phyloP scores from a whole-genome alignment of 148 eudicot genomes.

The Beta vulgaris region DNA sequence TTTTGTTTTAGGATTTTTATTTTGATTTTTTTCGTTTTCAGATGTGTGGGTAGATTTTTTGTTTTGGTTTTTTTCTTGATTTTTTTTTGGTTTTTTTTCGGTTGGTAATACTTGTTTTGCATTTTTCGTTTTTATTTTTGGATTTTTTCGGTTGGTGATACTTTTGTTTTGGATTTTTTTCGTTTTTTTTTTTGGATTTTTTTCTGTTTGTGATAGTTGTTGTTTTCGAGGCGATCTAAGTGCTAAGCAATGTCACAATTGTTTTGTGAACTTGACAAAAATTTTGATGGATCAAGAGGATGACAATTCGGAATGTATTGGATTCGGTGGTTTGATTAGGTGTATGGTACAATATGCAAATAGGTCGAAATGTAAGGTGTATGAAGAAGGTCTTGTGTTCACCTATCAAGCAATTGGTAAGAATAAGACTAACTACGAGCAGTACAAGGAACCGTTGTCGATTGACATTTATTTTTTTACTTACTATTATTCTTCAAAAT shows the following conservation, averaged over 20 bases:
- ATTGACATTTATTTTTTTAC: neutral
- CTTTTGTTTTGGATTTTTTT: too few species aligned
- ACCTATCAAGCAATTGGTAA: neutral
- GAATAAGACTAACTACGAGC: neutral
- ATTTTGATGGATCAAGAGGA: neutral
- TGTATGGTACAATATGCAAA: conserved; percentile 29
- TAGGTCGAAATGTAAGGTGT: neutral
- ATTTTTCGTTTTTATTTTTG: too few species aligned
- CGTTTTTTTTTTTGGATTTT: too few species aligned
- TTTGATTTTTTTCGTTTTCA: too few species aligned
- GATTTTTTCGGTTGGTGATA: too few species aligned
- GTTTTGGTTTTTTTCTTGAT: too few species aligned
- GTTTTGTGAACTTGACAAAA: neutral
- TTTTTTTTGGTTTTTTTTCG: too few species aligned
- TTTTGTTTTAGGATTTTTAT: too few species aligned
- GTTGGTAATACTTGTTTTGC: too few species aligned
- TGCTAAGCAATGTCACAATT: conserved; percentile 6
- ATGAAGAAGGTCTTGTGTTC: conserved; percentile 1
- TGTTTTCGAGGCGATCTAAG: conserved; percentile 21
- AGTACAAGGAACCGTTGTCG: conserved; percentile 8
- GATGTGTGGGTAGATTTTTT: too few species aligned
- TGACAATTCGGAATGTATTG: neutral
- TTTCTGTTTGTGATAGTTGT: too few species aligned
- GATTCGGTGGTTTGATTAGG: neutral
- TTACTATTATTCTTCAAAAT: neutral